Base-by-base conservation (phyloP, 768 basidiomycete species). In the Lactifluus rugatus region DNA sequence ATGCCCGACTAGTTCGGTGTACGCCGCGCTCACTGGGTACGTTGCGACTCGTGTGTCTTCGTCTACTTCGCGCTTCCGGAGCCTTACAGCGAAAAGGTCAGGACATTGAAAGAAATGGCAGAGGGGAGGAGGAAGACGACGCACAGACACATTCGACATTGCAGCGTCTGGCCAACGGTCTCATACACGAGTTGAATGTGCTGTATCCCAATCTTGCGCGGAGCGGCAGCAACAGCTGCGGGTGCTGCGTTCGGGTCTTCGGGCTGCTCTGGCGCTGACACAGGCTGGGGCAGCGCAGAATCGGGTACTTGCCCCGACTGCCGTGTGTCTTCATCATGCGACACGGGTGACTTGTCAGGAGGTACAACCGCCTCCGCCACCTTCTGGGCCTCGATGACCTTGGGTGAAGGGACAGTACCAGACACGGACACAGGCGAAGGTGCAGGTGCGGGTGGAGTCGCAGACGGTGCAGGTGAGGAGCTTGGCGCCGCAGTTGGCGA, bases 141-240 rank as follows among this genome's bases (percentile, higher is more conserved):
- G 25, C 49, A 62, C 61, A 48, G 28, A 25, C 61, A 62, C 61
- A 62, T 62, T 41, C 61, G 57, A 31, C 61, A 62, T 46, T 39
- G 57, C 19, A 62, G 34, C 11, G 23, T 50, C 47, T 54, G 16
- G 10, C 45, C 61, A 19, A 23, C 36, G 1, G 44, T 48, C 48
- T 62, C 57, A 11, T 62, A 62, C 3, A 32, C 61, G 9, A 60
- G 58, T 19, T 59, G 52, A 21, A 62, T 62, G 16, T 62, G 61
- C 26, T 55, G 53, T 17, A 50, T 60, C n/a, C 61, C 52, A 13
- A 62, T 60, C 52, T 60, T 54, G 17, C 53, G 54, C 23, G 39
- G 41, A 31, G 34, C 14, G 13, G 19, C 6, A 28, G 25, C 10
- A 32, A 4, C 25, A 31, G 28, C 32, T 3, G 25, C 42, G 5